Evolutionary conservation across 768 basidiomycete genomes (phyloP).

Genomic region (Tricholomella constricta): DNA sequence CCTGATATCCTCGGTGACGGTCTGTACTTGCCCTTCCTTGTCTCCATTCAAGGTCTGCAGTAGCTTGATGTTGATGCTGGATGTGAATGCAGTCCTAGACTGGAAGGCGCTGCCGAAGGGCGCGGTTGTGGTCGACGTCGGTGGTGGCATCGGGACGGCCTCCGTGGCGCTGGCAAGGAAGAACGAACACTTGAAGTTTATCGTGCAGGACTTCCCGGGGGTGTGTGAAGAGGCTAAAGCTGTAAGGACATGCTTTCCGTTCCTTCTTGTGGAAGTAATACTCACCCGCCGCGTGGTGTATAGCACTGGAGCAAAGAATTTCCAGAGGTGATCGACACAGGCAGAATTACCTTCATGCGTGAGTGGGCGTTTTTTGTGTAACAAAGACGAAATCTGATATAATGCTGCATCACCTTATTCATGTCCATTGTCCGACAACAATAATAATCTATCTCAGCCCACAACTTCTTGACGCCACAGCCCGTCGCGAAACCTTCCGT

Average conservation of each 20-base stretch:
- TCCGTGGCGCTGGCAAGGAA: slow-evolving; percentile 22
- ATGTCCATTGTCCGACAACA: neutral
- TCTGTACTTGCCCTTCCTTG: neutral
- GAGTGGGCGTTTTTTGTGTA: neutral
- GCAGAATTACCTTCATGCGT: slow-evolving; percentile 4
- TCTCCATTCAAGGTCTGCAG: neutral
- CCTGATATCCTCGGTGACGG: slow-evolving; percentile 7
- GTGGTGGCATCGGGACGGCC: slow-evolving; percentile 29
- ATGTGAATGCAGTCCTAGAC: slow-evolving; percentile 22
- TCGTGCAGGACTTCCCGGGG: slow-evolving; percentile 28
- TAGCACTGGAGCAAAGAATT: slow-evolving; percentile 9
- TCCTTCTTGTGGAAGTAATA: neutral
- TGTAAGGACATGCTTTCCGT: neutral
- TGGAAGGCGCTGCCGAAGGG: slow-evolving; percentile 24
- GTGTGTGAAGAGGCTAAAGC: slow-evolving; percentile 17
- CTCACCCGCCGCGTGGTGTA: no score
- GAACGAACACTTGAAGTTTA: slow-evolving; percentile 19
- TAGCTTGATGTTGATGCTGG: neutral
- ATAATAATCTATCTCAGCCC: slow-evolving; percentile 18
- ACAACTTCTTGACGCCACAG: slow-evolving; percentile 41
- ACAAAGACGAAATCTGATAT: no score
- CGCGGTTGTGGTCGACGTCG: slow-evolving; percentile 31
- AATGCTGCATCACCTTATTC: no score
- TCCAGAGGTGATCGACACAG: slow-evolving; percentile 3
- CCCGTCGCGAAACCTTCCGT: slow-evolving; percentile 35